Percentiles rank a stretch among this genome's conserved stretches.
These are phyloP conservation scores for Symbiodinium natans DNA, from an alignment of 73 alveolate genomes.

Conservation along the genomic window DNA sequence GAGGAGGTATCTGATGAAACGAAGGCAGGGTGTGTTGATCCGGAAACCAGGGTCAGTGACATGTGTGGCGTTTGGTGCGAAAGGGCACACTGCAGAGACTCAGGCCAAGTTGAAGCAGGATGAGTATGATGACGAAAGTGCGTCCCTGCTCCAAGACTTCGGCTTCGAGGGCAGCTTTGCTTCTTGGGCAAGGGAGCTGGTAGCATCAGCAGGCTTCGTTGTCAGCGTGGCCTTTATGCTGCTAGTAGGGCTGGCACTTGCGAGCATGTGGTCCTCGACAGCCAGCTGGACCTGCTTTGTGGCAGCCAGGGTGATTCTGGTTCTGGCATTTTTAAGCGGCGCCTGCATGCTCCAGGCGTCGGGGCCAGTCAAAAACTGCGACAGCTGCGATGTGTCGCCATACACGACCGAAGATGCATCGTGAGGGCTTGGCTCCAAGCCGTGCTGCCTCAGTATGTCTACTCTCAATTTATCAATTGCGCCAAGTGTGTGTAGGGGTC, in stretches of 20 bases:
- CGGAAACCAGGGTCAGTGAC: no score
- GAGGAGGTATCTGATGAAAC: slow-evolving; percentile 27
- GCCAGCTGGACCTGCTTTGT: background rate
- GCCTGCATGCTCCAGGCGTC: background rate
- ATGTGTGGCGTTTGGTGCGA: no score
- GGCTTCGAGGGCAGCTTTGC: slow-evolving; percentile 15
- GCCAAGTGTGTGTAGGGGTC: background rate
- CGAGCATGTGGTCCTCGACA: background rate
- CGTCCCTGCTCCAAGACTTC: slow-evolving; percentile 24
- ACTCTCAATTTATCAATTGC: background rate
- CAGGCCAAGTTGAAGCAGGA: slow-evolving; percentile 54
- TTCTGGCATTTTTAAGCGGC: background rate
- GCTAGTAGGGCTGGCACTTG: background rate
- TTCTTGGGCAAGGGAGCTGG: background rate
- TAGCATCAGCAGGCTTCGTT: background rate
- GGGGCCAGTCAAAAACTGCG: background rate
- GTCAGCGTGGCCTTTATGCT: background rate
- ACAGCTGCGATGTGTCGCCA: slow-evolving; percentile 8
- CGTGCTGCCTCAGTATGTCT: no score
- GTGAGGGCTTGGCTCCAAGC: no score
- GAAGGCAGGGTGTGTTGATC: background rate
- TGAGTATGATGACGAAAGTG: slow-evolving; percentile 62
- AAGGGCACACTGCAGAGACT: no score
- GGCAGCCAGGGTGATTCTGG: background rate
- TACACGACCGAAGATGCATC: slow-evolving; percentile 26